A percentile compares a stretch with the other conserved stretches of the same genome.
phyloP scores from a whole-genome alignment of 331 rosid genomes.

The Quercus lobata region DNA sequence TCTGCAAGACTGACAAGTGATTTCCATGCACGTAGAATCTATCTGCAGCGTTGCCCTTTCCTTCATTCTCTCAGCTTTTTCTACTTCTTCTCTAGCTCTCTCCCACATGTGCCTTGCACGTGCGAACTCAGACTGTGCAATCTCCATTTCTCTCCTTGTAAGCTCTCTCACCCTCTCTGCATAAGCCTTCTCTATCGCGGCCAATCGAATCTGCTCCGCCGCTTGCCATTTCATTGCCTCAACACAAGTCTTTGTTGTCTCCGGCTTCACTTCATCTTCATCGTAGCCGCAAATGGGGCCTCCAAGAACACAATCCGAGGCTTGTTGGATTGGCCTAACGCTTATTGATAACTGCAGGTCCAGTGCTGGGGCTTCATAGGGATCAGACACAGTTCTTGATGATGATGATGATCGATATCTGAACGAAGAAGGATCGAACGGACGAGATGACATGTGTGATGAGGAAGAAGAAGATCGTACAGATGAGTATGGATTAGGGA shows the following conservation, averaged over 20 bases:
- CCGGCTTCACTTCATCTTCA: constrained; percentile 5
- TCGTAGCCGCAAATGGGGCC: constrained; percentile 11
- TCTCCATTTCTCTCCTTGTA: constrained; percentile 85
- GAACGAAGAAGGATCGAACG: constrained; percentile 39
- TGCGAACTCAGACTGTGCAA: constrained; percentile 85
- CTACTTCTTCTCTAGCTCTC: constrained; percentile 81
- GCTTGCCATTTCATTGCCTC: constrained; percentile 89
- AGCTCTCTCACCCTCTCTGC: constrained; percentile 88
- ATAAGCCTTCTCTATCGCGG: constrained; percentile 87
- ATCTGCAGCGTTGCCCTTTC: constrained; percentile 60
- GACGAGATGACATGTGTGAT: constrained; percentile 20
- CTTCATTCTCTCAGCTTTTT: constrained; percentile 74
- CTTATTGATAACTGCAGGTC: constrained; percentile 88
- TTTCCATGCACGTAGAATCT: constrained; percentile 88
- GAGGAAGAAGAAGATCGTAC: constrained; percentile 10
- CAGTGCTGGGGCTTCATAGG: constrained; percentile 27
- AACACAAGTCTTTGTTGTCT: constrained; percentile 23
- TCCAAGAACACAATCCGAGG: constrained; percentile 25
- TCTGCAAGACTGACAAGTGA: constrained; percentile 92
- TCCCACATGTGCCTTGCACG: constrained; percentile 94
- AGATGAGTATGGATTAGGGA: constrained; percentile 49
- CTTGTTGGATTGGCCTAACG: constrained; percentile 38
- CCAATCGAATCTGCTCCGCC: constrained; percentile 80
- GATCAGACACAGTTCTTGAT: constrained; percentile 15
- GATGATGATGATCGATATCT: constrained; percentile 32